Evolutionary conservation across 495 filamentous ascomycete genomes (phyloP), one percentile per base, ranked within the genome.

Genomic region (Tuber magnatum): DNA sequence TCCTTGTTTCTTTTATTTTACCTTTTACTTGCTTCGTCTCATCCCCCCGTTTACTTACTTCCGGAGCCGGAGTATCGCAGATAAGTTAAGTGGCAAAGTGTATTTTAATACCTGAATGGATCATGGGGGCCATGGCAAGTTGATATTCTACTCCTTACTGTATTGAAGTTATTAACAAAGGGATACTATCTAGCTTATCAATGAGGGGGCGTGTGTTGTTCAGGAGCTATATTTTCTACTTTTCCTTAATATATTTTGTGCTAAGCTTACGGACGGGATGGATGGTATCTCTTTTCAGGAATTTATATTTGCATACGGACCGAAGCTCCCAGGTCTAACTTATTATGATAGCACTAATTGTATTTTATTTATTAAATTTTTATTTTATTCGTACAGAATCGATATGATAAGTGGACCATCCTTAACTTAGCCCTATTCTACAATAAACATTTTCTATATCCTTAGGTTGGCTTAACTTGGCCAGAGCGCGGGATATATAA

Each of bases 21-120:
- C 71, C 86, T 82, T 71, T 81, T 61, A 83, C 84, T 24, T 86
- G 86, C 43, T 18, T 69, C 32, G n/a, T 68, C 28, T 73, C 18
- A 16, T 4, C 20, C 35, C n/a, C 22, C 83, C 85, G 70, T 76
- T 78, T 71, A n/a, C 12, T 46, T n/a, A 72, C 61, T 28, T 73
- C 40, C 41, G 10, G 28, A 65, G 56, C 56, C 32, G 56, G 56
- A 65, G 56, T 65, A 65, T 20, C 28, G 28, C 56, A 65, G 28
- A 65, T 65, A 65, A 35, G 56, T 65, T 65, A 65, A 35, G 56
- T 65, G 56, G 56, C 56, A 65, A 65, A 32, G 56, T 65, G 56
- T 65, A 65, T 35, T 65, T 65, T 65, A 65, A 65, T 65, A 35
- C 56, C 18, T 32, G 56, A 65, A 65, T 35, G 56, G 56, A 35